Evolutionary conservation across 2,329 filamentous ascomycete species (phyloP), one percentile per base, ranked within the genome.

Genomic region (Pseudogymnoascus sp.): DNA sequence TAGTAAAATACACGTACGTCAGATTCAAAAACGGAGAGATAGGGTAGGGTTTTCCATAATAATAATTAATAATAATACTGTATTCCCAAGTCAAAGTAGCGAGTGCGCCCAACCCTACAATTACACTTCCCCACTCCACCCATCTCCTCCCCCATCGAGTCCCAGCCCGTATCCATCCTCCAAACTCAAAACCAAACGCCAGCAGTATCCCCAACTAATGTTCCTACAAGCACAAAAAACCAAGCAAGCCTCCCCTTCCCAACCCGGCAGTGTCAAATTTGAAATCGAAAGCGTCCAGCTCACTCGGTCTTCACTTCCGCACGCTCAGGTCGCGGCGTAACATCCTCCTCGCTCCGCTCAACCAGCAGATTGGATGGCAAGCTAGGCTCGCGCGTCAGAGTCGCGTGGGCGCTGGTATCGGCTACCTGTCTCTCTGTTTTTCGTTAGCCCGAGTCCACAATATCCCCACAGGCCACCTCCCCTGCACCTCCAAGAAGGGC

Each of bases 381-480:
- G 5, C 67, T 68, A 11, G 72, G 72, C 45, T 73, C 72, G 62
- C 70, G 71, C 11, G 72, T 72, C 37, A 70, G 69, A 0, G 68
- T 42, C 5, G 72, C 68, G 64, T 72, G 70, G 10, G 68, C 63
- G 63, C 73, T 65, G 12, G 69, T 45, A 1, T 73, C 72, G 39
- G 16, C 67, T 7, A 73, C 40, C 16, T 64, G 63, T n/a, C 60
- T 60, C 31, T 64, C 62, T 63, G 12, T 14, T 1, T 16, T 39
- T 10, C 8, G 5, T 61, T 23, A 45, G 37, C 8, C 23, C 10
- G 3, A 5, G 8, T 51, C 7, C 12, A 31, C 11, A 47, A 21
- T n/a, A n/a, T n/a, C 21, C 21, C 21, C 21, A 3, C 21, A 21
- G 21, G n/a, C n/a, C n/a, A n/a, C n/a, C n/a, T n/a, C n/a, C n/a